Evolutionary conservation across 768 basidiomycete species (phyloP).

Genomic region (Panus rudis): DNA sequence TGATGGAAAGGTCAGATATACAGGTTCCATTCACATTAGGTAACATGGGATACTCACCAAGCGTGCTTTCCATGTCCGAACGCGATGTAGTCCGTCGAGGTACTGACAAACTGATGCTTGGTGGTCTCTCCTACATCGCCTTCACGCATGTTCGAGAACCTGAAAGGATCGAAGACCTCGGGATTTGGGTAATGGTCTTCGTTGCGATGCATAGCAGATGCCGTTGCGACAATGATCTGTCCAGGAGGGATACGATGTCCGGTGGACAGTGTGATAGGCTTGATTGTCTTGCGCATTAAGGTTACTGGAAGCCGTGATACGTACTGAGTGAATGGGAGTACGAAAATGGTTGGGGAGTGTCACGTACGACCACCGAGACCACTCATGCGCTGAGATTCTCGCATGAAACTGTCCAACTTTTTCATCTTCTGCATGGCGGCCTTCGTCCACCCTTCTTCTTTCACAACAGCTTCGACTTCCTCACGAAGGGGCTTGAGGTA

Average conservation of each 20-base stretch:
- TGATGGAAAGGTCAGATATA: constrained; percentile 4
- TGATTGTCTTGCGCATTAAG: constrained; percentile 15
- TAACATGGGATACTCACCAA: constrained; percentile 12
- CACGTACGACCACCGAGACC: constrained; percentile 16
- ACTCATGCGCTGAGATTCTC: constrained; percentile 24
- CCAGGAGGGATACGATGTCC: constrained; percentile 34
- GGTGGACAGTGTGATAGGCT: constrained; percentile 25
- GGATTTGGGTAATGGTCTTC: constrained; percentile 37
- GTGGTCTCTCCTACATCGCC: constrained; percentile 17
- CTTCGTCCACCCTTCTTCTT: constrained; percentile 23
- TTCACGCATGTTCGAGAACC: constrained; percentile 29
- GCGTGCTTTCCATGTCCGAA: constrained; percentile 18
- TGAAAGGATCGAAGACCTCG: constrained; percentile 31
- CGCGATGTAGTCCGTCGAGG: constrained; percentile 26
- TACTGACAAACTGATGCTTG: constrained; percentile 22
- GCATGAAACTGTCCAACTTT: constrained; percentile 30
- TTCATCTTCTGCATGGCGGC: constrained; percentile 23
- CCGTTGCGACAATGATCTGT: constrained; percentile 27
- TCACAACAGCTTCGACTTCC: constrained; percentile 23
- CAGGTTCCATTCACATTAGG: not conserved
- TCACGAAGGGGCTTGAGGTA: constrained; percentile 23
- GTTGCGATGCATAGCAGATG: constrained; percentile 31
- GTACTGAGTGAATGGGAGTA: not conserved
- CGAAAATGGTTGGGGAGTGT: not conserved
- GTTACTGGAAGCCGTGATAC: constrained; percentile 5